A percentile compares a stretch with the other conserved stretches of the same genome.
Evolutionary conservation across 2,329 filamentous ascomycete species (phyloP).

Genomic region (Amesomyces nigricolor): DNA sequence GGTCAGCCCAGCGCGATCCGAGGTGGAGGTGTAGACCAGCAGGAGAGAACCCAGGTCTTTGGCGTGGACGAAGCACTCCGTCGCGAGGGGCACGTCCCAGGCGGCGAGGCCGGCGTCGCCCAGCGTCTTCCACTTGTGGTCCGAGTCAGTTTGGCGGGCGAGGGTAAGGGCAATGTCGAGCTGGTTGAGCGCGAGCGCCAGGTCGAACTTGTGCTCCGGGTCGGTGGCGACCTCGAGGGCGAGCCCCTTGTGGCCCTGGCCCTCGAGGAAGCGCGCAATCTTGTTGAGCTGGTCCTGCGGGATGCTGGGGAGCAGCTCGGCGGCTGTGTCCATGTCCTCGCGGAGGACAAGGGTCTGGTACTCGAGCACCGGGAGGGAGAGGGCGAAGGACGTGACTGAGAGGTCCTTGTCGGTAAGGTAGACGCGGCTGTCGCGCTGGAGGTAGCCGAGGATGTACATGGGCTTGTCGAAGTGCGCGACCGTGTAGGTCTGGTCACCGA

Average conservation of each 20-base stretch:
- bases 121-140: slow-evolving; percentile 98
- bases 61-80: slow-evolving; percentile 87
- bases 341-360: slow-evolving; percentile 95
- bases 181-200: slow-evolving; percentile 76
- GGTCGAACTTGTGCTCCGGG: slow-evolving; percentile 91
- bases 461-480: slow-evolving; percentile 94
- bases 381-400: slow-evolving; percentile 78
- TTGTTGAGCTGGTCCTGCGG: slow-evolving; percentile 95
- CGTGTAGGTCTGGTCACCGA: slow-evolving; percentile 96
- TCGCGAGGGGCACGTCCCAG: slow-evolving; percentile 84
- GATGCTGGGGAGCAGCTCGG: slow-evolving; percentile 76
- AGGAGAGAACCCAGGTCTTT: slow-evolving; percentile 87
- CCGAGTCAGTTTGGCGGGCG: slow-evolving; percentile 74
- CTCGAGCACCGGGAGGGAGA: slow-evolving; percentile 89
- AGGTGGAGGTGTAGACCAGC: slow-evolving; percentile 80
- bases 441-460: slow-evolving; percentile 92
- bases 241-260: slow-evolving; percentile 93
- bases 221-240: slow-evolving; percentile 93
- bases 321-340: slow-evolving; percentile 85
- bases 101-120: slow-evolving; percentile 81
- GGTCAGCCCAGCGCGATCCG: slow-evolving; percentile 67
- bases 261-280: slow-evolving; percentile 94
- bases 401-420: slow-evolving; percentile 97
- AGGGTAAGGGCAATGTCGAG: slow-evolving; percentile 81
- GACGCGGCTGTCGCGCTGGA: slow-evolving; percentile 88